Base-by-base conservation (phyloP, 768 basidiomycete species). In the Boletus vinaceobasis region DNA sequence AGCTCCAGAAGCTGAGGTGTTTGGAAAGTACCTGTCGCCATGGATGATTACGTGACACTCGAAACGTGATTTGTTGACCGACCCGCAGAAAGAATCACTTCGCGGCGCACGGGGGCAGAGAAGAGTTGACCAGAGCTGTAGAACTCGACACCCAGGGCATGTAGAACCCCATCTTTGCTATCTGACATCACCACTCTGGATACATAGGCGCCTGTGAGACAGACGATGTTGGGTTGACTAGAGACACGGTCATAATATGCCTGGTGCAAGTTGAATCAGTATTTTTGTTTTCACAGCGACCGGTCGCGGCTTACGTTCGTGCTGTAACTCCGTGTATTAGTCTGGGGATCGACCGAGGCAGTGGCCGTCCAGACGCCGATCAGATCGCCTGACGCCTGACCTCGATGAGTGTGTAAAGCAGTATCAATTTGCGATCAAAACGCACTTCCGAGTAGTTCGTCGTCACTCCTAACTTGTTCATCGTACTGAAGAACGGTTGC, bases 1-100 rank as follows among this genome's bases (percentile, higher is more conserved):
- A 72, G 57, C 39, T 72, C 71, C n/a, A 75, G 57, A 17, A 75
- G 53, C 55, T 73, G 72, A 4, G 74, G 71, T 2, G 72, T 73
- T 36, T 63, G 62, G 32, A 75, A 53, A 7, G 69, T 44, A 46
- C 69, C 67, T 70, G 15, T 13, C 15, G 14, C 19, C 38, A 15
- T 11, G 21, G 4, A 31, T 32, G 9, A 21, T 31, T 36, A 37
- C 27, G 37, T 7, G 10, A 29, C n/a, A 52, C 14, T 32, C 15
- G 9, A n/a, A 17, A 39, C 15, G 32, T 10, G 5, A 48, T 23
- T 31, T n/a, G 7, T n/a, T 19, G 26, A 60, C 59, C 13, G 38
- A 55, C 56, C 58, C 5, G 56, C 55, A 21, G 59, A 61, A 26
- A 64, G 43, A n/a, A 64, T 63, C n/a, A 66, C 62, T 37, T 65